Percentiles rank a stretch among this genome's conserved stretches.
These are phyloP conservation scores for Apiotrichum sp. DNA, from an alignment of 1,284 basidiomycete genomes.

Conservation along the genomic window DNA sequence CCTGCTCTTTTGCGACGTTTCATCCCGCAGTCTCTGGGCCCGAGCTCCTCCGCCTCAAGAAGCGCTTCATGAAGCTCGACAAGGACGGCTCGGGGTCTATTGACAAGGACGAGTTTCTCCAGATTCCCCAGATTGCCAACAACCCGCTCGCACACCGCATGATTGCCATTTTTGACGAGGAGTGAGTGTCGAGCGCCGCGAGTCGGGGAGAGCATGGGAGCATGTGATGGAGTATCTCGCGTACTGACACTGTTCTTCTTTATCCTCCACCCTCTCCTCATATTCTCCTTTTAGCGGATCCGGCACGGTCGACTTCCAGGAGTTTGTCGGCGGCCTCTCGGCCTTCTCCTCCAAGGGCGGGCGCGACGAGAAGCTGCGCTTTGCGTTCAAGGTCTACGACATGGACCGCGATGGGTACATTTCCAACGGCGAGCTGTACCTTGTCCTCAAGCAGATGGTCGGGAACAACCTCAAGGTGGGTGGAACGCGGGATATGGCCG, in stretches of 20 bases:
- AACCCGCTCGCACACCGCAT: constrained; percentile 94
- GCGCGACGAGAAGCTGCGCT: constrained; percentile 90
- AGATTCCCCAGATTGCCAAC: constrained; percentile 97
- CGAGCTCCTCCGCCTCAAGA: constrained; percentile 91
- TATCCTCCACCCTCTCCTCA: background rate
- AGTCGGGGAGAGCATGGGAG: no score
- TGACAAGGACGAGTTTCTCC: constrained; percentile 96
- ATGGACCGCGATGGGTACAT: constrained; percentile 96
- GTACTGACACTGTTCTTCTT: no score
- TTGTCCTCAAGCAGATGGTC: constrained; percentile 99
- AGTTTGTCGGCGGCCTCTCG: constrained; percentile 94
- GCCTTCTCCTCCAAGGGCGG: constrained; percentile 95
- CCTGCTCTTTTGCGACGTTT: background rate
- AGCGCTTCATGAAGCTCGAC: constrained; percentile 99
- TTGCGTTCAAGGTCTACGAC: constrained; percentile 98
- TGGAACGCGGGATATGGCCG: background rate
- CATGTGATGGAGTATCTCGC: no score
- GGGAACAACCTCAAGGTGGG: constrained; percentile 91
- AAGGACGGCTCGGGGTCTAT: constrained; percentile 96
- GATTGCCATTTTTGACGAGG: constrained; percentile 99
- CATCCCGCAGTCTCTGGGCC: constrained; percentile 68
- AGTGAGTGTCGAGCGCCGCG: constrained; percentile 56
- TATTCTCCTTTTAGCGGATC: constrained; percentile 62
- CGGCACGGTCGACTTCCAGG: constrained; percentile 97
- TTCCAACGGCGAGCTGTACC: constrained; percentile 97